Percentiles rank a stretch among this genome's conserved stretches.
phyloP scores from a whole-genome alignment of 192 early-diverging fungal genomes.

The Spinellus fusiger region DNA sequence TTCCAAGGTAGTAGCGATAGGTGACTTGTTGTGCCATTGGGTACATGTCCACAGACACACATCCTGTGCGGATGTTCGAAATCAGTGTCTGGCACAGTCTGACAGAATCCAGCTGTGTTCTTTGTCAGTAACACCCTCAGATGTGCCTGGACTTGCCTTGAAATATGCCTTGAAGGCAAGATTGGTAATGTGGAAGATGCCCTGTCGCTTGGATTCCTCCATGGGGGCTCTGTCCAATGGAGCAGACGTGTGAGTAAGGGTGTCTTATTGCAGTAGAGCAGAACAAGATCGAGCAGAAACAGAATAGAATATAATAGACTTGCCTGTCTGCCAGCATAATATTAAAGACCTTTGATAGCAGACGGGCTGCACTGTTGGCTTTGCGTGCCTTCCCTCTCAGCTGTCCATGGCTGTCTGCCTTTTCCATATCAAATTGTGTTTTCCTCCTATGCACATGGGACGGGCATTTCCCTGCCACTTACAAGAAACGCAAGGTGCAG shows the following conservation, averaged over 20 bases:
- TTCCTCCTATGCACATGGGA: no score
- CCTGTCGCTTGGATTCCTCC: constrained; percentile 34
- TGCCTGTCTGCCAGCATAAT: constrained; percentile 41
- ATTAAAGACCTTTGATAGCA: constrained; percentile 38
- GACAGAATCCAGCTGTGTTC: constrained; percentile 33
- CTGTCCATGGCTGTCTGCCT: constrained; percentile 12
- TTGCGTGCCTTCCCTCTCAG: constrained; percentile 16
- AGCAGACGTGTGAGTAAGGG: not conserved
- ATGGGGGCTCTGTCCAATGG: constrained; percentile 4
- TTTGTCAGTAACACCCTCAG: no score
- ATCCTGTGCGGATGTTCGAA: constrained; percentile 31
- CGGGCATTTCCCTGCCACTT: no score
- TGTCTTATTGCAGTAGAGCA: not conserved
- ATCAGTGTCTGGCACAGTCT: constrained; percentile 41
- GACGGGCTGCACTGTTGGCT: constrained; percentile 19
- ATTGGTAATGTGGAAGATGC: constrained; percentile 38
- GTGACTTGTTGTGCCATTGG: constrained; percentile 46
- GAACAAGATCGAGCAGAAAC: no score
- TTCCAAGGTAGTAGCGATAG: constrained; percentile 40
- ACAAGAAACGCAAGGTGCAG: constrained; percentile 14
- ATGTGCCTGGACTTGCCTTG: constrained; percentile 31
- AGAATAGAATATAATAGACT: not conserved
- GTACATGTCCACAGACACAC: constrained; percentile 25
- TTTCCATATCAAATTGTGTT: no score
- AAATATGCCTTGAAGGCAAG: constrained; percentile 43